Evolutionary conservation across 768 basidiomycete genomes (phyloP).

Genomic region (Ramaria sp.): DNA sequence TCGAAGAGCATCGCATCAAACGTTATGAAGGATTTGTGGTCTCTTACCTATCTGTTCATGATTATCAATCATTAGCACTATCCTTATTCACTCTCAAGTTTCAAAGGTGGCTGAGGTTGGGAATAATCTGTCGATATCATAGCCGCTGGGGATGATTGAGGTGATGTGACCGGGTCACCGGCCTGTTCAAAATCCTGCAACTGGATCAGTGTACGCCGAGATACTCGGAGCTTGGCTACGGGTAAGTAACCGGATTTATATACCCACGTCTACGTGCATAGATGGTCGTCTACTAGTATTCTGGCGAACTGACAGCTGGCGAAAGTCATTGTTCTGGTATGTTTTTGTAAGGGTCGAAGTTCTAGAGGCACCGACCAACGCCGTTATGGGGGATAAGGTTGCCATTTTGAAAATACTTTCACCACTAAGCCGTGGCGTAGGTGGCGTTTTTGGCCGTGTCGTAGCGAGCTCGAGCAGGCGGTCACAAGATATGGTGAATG

Average conservation of each 20-base stretch:
- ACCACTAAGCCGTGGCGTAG: conserved; percentile 44
- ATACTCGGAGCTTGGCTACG: background rate
- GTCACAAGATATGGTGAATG: conserved; percentile 23
- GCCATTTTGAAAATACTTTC: conserved; percentile 54
- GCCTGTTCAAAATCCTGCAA: conserved; percentile 11
- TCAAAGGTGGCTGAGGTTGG: conserved; percentile 3
- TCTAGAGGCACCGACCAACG: conserved; percentile 58
- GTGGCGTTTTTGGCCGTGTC: conserved; percentile 28
- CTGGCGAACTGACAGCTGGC: conserved; percentile 61
- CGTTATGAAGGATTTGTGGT: background rate
- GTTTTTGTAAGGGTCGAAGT: conserved; percentile 75
- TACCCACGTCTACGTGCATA: conserved; percentile 66
- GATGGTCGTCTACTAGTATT: conserved; percentile 84
- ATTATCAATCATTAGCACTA: background rate
- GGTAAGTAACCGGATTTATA: conserved; percentile 8
- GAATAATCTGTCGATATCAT: background rate
- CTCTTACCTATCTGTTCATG: background rate
- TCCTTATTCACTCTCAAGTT: conserved; percentile 5
- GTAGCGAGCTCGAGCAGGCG: conserved; percentile 40
- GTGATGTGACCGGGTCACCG: background rate
- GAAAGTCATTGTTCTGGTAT: conserved; percentile 73
- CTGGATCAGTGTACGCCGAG: background rate
- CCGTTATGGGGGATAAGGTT: conserved; percentile 58
- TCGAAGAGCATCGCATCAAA: conserved; percentile 2
- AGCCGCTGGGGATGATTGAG: background rate